Evolutionary conservation across 345 rosid species (phyloP), one percentile per base, ranked within the genome.

Genomic region (Lepidium didymum): DNA sequence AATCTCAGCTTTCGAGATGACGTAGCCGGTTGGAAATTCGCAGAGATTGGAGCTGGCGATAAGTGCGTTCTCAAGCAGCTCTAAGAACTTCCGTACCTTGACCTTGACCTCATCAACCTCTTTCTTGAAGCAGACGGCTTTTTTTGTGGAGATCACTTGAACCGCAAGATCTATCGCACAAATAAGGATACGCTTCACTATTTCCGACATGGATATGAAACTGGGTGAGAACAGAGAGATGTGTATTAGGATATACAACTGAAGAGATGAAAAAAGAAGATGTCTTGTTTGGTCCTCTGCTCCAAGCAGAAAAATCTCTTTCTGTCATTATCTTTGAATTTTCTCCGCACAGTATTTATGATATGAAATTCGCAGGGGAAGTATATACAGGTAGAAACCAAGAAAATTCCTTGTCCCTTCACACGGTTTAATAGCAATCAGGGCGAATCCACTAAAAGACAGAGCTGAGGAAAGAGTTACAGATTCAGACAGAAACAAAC

Each of bases 21-120:
- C 80, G 51, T 92, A 88, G 55, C 91, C 79, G 10, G 93, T 85
- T 27, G 97, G 97, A 3, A 92, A 90, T 72, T 88, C 97, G 68
- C 87, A 91, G 10, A 88, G 85, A 21, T 82, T 90, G 33, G 88
- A 80, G 72, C 91, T 79, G 0, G 82, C 80, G 18, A 85, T 80
- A 33, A 92, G 84, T 15, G 93, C 91, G 58, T 84, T 92, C 10
- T 87, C 78, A 44, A 91, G 83, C 31, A 91, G 71, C 18, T 78
- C 81, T 19, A 77, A 83, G 56, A 91, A 91, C 68, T 79, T 87
- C 64, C 85, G 86, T 4, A 90, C 81, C 80, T 81, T 87, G 75
- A 86, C 75, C 80, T 85, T 82, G 47, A 88, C 81, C 51, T 85
- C 85, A 5, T 63, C 51, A 64, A 88, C 84, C 19, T 88, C 96